Base-by-base conservation (phyloP, 2,329 filamentous ascomycete species). In the Karstenula rhodostoma region DNA sequence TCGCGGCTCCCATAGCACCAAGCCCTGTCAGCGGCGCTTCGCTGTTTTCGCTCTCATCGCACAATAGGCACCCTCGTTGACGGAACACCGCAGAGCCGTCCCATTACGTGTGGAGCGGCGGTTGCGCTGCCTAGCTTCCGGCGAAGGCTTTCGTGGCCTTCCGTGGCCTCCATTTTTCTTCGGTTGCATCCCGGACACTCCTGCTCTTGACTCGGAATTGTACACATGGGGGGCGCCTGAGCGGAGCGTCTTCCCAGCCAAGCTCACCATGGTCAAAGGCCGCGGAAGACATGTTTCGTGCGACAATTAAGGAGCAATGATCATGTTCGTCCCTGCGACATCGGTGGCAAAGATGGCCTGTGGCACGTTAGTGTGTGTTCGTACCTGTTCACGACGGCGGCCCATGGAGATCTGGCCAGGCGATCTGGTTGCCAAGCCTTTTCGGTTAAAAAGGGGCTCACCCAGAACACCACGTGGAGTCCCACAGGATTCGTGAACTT, bases 71-170 rank as follows among this genome's bases (percentile, higher is more conserved):
- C 13, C 27, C 52, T 46, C 40, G 47, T 46, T 55, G 42, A 46
- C 52, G 52, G 52, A 44, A 55, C 33, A 29, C 46, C 19, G 40
- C 52, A 35, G 40, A 17, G 27, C 52, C 52, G 52, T 54, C 6
- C 3, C 9, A 32, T 22, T 44, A 33, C 17, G 15, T 54, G 51
- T 27, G 44, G 27, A 22, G 23, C 22, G 29, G 15, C 52, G 52
- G 52, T 55, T 55, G 42, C 52, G 40, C 40, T 55, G 52, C 52
- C 52, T 55, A 55, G 52, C 37, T 43, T 55, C 52, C 52, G 42
- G 42, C 7, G 7, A 32, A 9, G 50, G 50, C 50, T 43, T 53
- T n/a, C 35, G 37, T 32, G 25, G 51, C 51, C 51, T 54, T 54
- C 51, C 35, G 32, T 32, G 50, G 37, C 50, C 29, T 40, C 35